Percentiles rank a stretch among this genome's conserved stretches.
Conservation (phyloP, 2,329 filamentous ascomycete genomes). For the Pseudonectria buxi region DNA sequence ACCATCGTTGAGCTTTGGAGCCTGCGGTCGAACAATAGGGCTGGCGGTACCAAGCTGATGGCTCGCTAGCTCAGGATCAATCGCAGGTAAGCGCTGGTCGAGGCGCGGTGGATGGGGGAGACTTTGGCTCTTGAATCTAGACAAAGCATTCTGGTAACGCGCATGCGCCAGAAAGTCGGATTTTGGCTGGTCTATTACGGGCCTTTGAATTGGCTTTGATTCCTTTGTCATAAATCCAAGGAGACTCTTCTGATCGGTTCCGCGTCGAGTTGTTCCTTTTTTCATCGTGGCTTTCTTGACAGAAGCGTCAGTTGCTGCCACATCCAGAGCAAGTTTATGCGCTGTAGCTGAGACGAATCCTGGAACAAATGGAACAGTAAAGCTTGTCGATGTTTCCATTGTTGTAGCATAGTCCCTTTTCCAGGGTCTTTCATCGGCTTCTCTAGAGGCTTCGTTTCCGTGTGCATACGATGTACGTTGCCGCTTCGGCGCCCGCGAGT, state of each 20-base stretch:
- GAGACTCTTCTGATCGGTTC: conserved; percentile 35
- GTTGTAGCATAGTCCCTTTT: conserved; percentile 49
- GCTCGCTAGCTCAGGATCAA: conserved; percentile 24
- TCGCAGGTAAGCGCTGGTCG: conserved; percentile 13
- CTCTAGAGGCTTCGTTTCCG: conserved; percentile 6
- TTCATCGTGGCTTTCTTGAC: conserved; percentile 16
- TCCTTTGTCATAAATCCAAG: conserved; percentile 32
- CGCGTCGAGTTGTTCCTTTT: conserved; percentile 26
- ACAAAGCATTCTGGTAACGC: conserved; percentile 21
- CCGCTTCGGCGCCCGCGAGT: conserved; percentile 21
- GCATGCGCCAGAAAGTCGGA: conserved; percentile 13
- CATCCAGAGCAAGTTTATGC: conserved; percentile 39
- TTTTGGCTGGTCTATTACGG: conserved; percentile 8
- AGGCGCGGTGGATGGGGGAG: conserved; percentile 1
- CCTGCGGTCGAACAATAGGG: conserved; percentile 28
- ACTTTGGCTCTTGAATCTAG: conserved; percentile 13
- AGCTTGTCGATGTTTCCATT: conserved; percentile 52
- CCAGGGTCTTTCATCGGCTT: conserved; percentile 28
- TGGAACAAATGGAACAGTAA: conserved; percentile 50
- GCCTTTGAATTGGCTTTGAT: conserved; percentile 8
- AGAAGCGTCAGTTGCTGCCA: conserved; percentile 12
- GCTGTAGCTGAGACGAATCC: conserved; percentile 58
- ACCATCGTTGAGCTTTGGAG: conserved; percentile 16
- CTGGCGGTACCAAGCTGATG: conserved; percentile 38
- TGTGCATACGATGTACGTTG: conserved; percentile 19